Percentiles rank a stretch among this genome's conserved stretches.
phyloP scores from a whole-genome alignment of 1,284 basidiomycete genomes.

The Pseudozyma thailandica region DNA sequence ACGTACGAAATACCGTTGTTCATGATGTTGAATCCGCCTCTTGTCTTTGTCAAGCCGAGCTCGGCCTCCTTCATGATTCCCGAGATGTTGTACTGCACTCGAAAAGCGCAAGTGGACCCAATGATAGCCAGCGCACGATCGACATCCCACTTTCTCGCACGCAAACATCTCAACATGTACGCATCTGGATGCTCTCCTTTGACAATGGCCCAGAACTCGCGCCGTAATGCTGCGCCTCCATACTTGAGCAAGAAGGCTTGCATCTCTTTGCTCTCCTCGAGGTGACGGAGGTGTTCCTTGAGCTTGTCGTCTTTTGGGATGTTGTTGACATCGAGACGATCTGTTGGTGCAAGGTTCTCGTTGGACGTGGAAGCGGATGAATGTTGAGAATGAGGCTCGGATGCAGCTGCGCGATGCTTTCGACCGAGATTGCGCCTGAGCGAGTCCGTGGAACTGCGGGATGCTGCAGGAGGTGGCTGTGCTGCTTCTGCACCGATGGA shows the following conservation, averaged over 20 bases:
- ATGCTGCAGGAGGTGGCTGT: conserved; percentile 15
- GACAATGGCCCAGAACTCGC: conserved; percentile 63
- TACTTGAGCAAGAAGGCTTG: conserved; percentile 54
- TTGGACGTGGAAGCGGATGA: conserved; percentile 32
- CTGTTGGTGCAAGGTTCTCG: conserved; percentile 8
- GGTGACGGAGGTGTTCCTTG: conserved; percentile 58
- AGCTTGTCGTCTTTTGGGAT: conserved; percentile 56
- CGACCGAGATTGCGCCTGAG: conserved; percentile 20
- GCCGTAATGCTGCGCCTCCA: conserved; percentile 54
- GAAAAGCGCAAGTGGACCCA: conserved; percentile 52
- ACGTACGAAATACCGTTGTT: conserved; percentile 60
- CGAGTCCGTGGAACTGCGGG: conserved; percentile 31
- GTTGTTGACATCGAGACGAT: conserved; percentile 9
- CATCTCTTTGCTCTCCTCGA: conserved; percentile 64
- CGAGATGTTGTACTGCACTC: conserved; percentile 52
- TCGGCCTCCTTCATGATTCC: conserved; percentile 53
- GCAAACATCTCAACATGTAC: conserved; percentile 67
- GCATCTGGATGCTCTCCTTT: conserved; percentile 64
- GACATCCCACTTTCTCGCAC: conserved; percentile 67
- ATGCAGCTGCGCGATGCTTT: conserved; percentile 19
- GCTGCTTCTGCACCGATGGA: conserved; percentile 29
- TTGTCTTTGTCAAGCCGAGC: conserved; percentile 46
- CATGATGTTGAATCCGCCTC: conserved; percentile 60
- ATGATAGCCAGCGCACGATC: conserved; percentile 58
- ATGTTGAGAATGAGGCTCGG: conserved; percentile 20